These are phyloP conservation scores for Syncephalis fuscata DNA, from an alignment of 371 early-diverging fungal species.

Conservation along the genomic window DNA sequence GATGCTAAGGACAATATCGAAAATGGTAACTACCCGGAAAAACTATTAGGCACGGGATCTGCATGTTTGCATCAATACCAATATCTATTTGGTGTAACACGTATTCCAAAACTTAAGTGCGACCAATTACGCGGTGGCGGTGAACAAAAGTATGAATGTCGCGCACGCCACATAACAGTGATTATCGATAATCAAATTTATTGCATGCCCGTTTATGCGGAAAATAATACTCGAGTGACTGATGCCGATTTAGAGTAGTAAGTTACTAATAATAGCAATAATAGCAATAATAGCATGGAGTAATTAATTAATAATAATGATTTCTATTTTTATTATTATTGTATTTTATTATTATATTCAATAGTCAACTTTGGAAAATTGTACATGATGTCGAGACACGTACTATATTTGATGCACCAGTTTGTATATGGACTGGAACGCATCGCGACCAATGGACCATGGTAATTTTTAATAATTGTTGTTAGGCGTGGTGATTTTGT, in stretches of 20 bases:
- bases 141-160: slow-evolving; percentile 24
- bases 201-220: slow-evolving; percentile 36
- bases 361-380: too few relatives aligned
- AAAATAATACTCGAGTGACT: slow-evolving; percentile 20
- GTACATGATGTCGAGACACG: too few relatives aligned
- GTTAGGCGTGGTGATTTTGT: too few relatives aligned
- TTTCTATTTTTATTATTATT: too few relatives aligned
- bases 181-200: slow-evolving; percentile 67
- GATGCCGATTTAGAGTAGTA: slow-evolving; percentile 60
- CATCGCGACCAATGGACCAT: too few relatives aligned
- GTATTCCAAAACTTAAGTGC: slow-evolving; percentile 56
- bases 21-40: slow-evolving; percentile 11
- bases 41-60: too few relatives aligned
- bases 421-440: too few relatives aligned
- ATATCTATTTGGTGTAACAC: slow-evolving; percentile 53
- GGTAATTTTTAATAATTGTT: too few relatives aligned
- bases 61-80: slow-evolving; percentile 80
- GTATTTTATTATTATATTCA: too few relatives aligned
- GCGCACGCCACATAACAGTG: slow-evolving; percentile 48
- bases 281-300: too few relatives aligned
- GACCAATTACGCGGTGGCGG: slow-evolving; percentile 17
- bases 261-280: slow-evolving; percentile 4
- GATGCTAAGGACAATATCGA: slow-evolving; percentile 49
- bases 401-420: too few relatives aligned
- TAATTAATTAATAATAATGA: too few relatives aligned